phyloP scores from a whole-genome alignment of 192 early-diverging fungal genomes.

The Borealophlyctis nickersoniae region DNA sequence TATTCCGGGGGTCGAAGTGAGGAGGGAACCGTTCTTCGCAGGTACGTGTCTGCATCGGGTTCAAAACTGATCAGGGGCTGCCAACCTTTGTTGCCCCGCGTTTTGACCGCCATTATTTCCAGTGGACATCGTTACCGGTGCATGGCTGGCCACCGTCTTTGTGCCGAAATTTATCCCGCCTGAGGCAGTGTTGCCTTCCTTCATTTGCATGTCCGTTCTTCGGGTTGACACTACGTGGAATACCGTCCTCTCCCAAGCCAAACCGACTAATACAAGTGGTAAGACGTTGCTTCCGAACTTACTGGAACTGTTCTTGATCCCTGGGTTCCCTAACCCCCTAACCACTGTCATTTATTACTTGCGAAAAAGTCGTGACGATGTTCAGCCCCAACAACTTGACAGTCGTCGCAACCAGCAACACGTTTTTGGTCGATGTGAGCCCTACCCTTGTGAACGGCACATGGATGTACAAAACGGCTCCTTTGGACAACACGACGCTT shows the following conservation, averaged over 20 bases:
- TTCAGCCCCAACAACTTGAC: constrained; percentile 3
- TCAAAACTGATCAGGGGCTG: too few species aligned
- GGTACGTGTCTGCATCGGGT: too few species aligned
- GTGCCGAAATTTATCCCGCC: too few species aligned
- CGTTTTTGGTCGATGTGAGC: constrained; percentile 2
- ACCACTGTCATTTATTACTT: neutral
- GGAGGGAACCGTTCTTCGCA: too few species aligned
- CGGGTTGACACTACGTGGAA: constrained; percentile 12
- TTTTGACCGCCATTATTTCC: too few species aligned
- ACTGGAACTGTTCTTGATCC: neutral
- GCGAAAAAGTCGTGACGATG: constrained; percentile 5
- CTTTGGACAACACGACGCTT: neutral
- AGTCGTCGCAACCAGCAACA: constrained; percentile 11
- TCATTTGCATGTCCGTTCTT: constrained; percentile 2
- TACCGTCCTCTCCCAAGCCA: neutral
- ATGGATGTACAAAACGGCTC: neutral
- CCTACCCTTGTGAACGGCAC: neutral
- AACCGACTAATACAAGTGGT: constrained; percentile 1
- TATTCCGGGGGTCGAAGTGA: too few species aligned
- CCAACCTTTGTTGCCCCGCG: too few species aligned
- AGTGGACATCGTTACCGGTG: too few species aligned
- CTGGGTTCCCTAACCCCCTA: neutral
- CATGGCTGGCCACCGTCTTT: too few species aligned
- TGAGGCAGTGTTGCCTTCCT: too few species aligned
- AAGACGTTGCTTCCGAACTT: too few species aligned